Evolutionary conservation across 2,329 filamentous ascomycete genomes (phyloP).

Genomic region (Trichophyton verrucosum): DNA sequence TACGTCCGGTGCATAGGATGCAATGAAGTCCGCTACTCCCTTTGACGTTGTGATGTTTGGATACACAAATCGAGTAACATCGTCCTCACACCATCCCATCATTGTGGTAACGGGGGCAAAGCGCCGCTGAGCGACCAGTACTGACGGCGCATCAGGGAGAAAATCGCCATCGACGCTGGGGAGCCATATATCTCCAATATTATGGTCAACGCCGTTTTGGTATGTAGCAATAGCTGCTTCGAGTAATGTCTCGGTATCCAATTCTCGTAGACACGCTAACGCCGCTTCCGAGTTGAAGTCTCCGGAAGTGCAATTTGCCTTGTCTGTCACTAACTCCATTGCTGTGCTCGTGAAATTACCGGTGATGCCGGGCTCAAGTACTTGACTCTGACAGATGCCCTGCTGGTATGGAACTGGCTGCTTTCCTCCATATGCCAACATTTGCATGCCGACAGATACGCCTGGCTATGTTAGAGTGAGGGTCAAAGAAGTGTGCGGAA

Average conservation of each 20-base stretch:
- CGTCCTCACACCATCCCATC: conserved; percentile 8
- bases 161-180: conserved; percentile 5
- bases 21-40: conserved; percentile 1
- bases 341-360: conserved; percentile 39
- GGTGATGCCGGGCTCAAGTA: conserved; percentile 41
- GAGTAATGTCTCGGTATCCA: conserved; percentile 34
- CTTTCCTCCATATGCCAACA: conserved; percentile 37
- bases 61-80: conserved; percentile 6
- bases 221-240: conserved; percentile 36
- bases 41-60: not conserved
- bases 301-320: conserved; percentile 34
- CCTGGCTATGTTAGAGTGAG: conserved; percentile 17
- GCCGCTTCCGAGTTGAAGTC: conserved; percentile 33
- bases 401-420: conserved; percentile 36
- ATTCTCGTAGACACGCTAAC: conserved; percentile 36
- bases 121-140: conserved; percentile 3
- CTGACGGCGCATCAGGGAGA: conserved; percentile 1
- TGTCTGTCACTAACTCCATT: conserved; percentile 32
- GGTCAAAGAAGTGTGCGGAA: not conserved
- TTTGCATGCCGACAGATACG: conserved; percentile 35
- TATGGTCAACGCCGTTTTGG: conserved; percentile 22
- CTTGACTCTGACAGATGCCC: conserved; percentile 37
- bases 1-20: not conserved
- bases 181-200: conserved; percentile 7
- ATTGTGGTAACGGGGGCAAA: conserved; percentile 5